phyloP scores from a whole-genome alignment of 768 basidiomycete species.

The Dacryopinax spathularia region DNA sequence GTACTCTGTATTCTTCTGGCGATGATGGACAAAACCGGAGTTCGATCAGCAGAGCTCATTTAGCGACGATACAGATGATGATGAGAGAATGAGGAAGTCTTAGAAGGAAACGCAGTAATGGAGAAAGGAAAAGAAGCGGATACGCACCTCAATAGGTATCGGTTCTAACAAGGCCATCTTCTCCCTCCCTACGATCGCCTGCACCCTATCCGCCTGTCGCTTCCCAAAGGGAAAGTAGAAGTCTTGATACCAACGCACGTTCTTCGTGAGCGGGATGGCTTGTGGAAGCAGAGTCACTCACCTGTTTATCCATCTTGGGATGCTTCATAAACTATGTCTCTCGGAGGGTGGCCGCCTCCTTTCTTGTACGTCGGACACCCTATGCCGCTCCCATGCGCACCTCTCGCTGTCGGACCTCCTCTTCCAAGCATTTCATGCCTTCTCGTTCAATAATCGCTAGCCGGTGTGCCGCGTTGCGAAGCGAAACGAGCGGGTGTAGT shows the following conservation, averaged over 20 bases:
- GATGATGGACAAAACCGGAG: constrained; percentile 75
- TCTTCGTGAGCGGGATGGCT: neutral
- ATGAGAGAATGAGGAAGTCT: too few relatives aligned
- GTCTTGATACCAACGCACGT: constrained; percentile 54
- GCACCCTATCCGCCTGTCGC: constrained; percentile 51
- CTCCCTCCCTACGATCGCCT: constrained; percentile 36
- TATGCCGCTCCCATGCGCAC: constrained; percentile 83
- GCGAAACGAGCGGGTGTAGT: constrained; percentile 78
- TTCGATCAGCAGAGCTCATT: neutral
- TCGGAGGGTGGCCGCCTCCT: constrained; percentile 57
- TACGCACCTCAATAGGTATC: constrained; percentile 81
- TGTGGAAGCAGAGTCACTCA: constrained; percentile 17
- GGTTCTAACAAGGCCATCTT: constrained; percentile 58
- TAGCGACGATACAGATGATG: neutral
- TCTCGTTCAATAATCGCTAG: constrained; percentile 43
- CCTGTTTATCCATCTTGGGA: constrained; percentile 49
- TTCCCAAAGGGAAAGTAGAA: constrained; percentile 67
- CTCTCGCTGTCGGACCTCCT: constrained; percentile 58
- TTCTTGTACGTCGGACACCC: constrained; percentile 68
- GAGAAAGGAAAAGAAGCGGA: neutral
- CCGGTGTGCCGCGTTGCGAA: constrained; percentile 61
- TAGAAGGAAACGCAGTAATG: too few relatives aligned
- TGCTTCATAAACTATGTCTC: constrained; percentile 73
- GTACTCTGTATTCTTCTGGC: constrained; percentile 47
- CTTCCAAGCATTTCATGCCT: constrained; percentile 49